Base-by-base conservation (phyloP, 2,329 filamentous ascomycete genomes). In the Diatrype stigma region DNA sequence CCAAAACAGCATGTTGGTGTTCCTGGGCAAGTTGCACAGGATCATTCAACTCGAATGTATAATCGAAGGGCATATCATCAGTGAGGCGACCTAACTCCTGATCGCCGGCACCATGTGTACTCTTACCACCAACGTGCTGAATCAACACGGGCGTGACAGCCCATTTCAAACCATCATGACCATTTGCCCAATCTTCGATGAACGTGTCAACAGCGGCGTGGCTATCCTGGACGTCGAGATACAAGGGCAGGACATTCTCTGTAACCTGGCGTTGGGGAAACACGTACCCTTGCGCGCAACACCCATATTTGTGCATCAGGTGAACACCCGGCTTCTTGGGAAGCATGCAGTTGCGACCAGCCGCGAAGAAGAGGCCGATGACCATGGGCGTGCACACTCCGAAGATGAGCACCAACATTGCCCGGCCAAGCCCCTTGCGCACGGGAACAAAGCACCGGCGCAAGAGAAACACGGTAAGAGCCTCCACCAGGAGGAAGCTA, bases 241-340 rank as follows among this genome's bases (percentile, higher is more conserved):
- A 64, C 23, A 53, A 45, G 14, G 63, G 62, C 8, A 64, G 30
- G 19, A 65, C 45, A 28, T 60, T 49, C 17, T 59, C 42, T 2
- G 42, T 42, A 10, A 63, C 57, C 16, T 53, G 56, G 8, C 48
- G 45, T 11, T 52, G 58, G 1, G 61, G 61, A 21, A 63, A 64
- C 12, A 64, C 61, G 16, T 64, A 56, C 8, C 62, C 63, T 47
- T 65, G 63, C 3, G 57, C 61, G 30, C 63, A 65, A 32, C 63
- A 65, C 10, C 53, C 61, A 37, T 63, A 50, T 17, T 57, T 42
- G 12, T 52, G 49, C 62, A 65, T 64, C 22, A 60, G 51, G 17
- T 55, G 45, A 0, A 64, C 61, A 5, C 62, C 61, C 3, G 38
- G 8, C 1, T 46, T 50, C 17, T 42, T 52, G 1, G 63, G 61